Evolutionary conservation across 2,329 filamentous ascomycete species (phyloP).

Genomic region (Phialocephala subalpina): DNA sequence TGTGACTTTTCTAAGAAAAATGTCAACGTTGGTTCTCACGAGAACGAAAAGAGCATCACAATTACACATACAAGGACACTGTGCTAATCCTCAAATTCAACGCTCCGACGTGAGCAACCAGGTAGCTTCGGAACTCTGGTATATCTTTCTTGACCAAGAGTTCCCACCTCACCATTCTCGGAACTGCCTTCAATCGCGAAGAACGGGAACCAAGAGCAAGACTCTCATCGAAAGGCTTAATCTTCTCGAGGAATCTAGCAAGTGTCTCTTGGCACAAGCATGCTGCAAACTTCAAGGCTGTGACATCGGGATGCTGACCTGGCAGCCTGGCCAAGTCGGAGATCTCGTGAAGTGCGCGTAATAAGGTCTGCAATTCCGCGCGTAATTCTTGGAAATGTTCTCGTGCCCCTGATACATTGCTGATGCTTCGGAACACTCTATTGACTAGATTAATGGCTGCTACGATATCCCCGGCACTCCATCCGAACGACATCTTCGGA

Average conservation of each 20-base stretch:
- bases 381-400: background rate
- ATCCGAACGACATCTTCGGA: background rate
- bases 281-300: slow-evolving; percentile 17
- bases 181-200: slow-evolving; percentile 12
- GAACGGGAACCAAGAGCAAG: background rate
- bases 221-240: slow-evolving; percentile 16
- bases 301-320: background rate
- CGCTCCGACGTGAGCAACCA: slow-evolving; percentile 30
- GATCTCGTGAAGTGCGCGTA: background rate
- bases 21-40: background rate
- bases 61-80: slow-evolving; percentile 11
- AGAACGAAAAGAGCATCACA: background rate
- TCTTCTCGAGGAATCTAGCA: slow-evolving; percentile 18
- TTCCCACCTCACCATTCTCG: slow-evolving; percentile 32
- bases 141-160: slow-evolving; percentile 34
- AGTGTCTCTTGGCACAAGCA: slow-evolving; percentile 19
- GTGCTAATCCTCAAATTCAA: slow-evolving; percentile 34
- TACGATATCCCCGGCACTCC: background rate
- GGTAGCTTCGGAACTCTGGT: slow-evolving; percentile 31
- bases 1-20: background rate
- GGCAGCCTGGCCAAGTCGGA: background rate
- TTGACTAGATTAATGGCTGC: background rate
- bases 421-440: background rate
- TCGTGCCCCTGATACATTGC: background rate
- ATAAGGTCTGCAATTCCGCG: background rate